Base-by-base conservation (phyloP, 331 rosid species). In the Telfairia occidentalis region DNA sequence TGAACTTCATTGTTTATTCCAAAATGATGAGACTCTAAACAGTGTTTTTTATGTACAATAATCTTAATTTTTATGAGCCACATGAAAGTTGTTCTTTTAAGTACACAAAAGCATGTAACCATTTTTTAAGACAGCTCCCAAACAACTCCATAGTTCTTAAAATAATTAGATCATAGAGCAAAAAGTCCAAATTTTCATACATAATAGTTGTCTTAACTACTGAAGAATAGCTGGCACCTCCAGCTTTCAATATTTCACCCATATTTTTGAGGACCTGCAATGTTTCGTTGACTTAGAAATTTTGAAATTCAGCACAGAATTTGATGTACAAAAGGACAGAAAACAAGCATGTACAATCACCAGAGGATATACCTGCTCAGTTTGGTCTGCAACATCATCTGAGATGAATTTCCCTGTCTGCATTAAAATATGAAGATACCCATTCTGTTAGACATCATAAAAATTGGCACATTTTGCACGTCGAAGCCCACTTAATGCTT, bases 191-290 rank as follows among this genome's bases (percentile, higher is more conserved):
- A 26, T n/a, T 70, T 78, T 43, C 86, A 26, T 88, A 92, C 97
- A 92, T 67, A 32, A 92, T 92, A 40, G 97, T 92, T 18, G 97
- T 92, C 83, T 92, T 92, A 53, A 92, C 96, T 49, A 92, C 97
- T 0, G 97, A 83, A 6, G 96, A 78, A 78, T 86, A 90, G 82
- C 74, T 71, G 5, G 88, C 90, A 60, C 97, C 97, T 69, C 97
- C 82, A 10, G 90, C 90, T 82, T 90, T 90, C 82, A 92, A 84
- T 79, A 92, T 88, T 79, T 92, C 97, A n/a, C 96, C 97, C 86
- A 90, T 85, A 77, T 92, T 90, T 84, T 89, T 92, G 0, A 92
- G 89, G 79, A 92, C 84, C 96, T 92, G 78, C 77, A 49, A 32
- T 1, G 59, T 76, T 19, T 28, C 55, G 72, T 45, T 37, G 8